Evolutionary conservation across 179 eudicot genomes (phyloP).

Genomic region (Drosera spatulata): DNA sequence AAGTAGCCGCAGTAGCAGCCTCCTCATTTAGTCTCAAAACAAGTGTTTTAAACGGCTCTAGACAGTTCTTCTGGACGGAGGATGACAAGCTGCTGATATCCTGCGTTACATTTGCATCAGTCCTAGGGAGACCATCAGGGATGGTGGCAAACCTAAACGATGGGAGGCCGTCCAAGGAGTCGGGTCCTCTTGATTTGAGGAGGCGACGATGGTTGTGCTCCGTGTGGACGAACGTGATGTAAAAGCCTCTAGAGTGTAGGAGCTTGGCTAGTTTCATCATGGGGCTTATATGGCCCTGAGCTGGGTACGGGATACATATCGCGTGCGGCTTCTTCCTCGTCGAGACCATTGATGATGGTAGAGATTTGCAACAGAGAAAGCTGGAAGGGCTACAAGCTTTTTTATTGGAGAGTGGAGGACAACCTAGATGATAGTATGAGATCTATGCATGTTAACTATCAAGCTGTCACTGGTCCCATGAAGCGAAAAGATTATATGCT

Average conservation of each 20-base stretch:
- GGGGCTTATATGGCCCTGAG: constrained; percentile 16
- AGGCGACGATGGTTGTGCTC: constrained; percentile 15
- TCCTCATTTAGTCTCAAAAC: neutral
- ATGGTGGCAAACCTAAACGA: neutral
- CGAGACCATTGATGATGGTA: neutral
- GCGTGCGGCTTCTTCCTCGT: neutral
- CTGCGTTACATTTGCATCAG: neutral
- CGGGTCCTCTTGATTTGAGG: constrained; percentile 7
- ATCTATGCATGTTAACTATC: too few relatives aligned
- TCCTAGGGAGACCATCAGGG: neutral
- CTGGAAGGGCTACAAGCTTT: too few relatives aligned
- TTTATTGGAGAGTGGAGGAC: too few relatives aligned
- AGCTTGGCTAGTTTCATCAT: constrained; percentile 4
- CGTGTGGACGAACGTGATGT: too few relatives aligned
- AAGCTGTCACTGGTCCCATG: too few relatives aligned
- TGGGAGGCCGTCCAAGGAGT: constrained; percentile 5
- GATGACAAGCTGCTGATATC: neutral
- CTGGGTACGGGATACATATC: constrained; percentile 15
- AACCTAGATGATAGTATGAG: too few relatives aligned
- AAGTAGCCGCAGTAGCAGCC: too few relatives aligned
- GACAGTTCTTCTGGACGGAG: neutral
- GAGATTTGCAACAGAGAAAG: too few relatives aligned
- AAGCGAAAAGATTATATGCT: too few relatives aligned
- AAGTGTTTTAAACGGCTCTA: neutral
- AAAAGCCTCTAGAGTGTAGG: too few relatives aligned